Percentiles rank a stretch among this genome's conserved stretches.
Evolutionary conservation across 768 basidiomycete genomes (phyloP).

Genomic region (Peribolospora kevripleyi): DNA sequence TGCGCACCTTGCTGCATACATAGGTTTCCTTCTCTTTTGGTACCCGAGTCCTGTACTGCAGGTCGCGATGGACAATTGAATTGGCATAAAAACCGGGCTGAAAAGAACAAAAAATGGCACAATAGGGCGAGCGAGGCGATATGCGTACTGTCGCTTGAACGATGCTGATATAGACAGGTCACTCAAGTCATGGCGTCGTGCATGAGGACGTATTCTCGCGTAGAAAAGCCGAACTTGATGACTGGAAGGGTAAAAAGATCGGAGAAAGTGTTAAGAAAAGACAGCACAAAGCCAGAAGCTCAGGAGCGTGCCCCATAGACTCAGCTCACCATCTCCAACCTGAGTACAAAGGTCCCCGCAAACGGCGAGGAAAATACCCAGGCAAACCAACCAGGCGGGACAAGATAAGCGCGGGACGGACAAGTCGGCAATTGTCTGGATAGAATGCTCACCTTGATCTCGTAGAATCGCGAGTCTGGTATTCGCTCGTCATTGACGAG

Average conservation of each 20-base stretch:
- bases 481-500: constrained; percentile 67
- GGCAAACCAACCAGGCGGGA: neutral
- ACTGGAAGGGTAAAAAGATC: constrained; percentile 11
- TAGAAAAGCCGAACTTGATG: constrained; percentile 25
- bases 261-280: neutral
- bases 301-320: constrained; percentile 13
- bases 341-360: neutral
- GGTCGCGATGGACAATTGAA: too few species aligned
- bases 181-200: neutral
- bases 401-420: constrained; percentile 20
- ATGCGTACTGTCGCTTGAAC: too few species aligned
- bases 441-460: constrained; percentile 47
- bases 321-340: constrained; percentile 15
- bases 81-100: too few species aligned
- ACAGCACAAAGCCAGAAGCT: neutral
- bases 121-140: too few species aligned
- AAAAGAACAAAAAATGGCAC: too few species aligned
- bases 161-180: too few species aligned
- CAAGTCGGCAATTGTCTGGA: constrained; percentile 13
- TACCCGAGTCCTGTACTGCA: too few species aligned
- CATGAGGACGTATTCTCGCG: constrained; percentile 15
- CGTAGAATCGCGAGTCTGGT: constrained; percentile 66
- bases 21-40: too few species aligned
- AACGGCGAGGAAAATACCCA: neutral
- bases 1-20: too few species aligned